A percentile compares a stretch with the other conserved stretches of the same genome.
Evolutionary conservation across 2,329 filamentous ascomycete genomes (phyloP).

Genomic region (Aspergillus cejpii): DNA sequence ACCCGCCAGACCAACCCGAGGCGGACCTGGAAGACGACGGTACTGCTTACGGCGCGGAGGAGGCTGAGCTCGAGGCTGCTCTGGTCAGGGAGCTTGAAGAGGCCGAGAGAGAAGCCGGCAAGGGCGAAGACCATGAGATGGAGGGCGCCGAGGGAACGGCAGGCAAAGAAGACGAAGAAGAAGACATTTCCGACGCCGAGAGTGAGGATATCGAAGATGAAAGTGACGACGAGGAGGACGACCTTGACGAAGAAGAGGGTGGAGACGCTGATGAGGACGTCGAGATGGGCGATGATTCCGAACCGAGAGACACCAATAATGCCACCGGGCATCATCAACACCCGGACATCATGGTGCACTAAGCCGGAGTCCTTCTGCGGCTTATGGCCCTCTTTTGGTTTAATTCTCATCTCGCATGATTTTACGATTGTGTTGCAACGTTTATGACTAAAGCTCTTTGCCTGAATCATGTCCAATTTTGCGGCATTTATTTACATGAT

Average conservation of each 20-base stretch:
- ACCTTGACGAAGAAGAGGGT: conserved; percentile 57
- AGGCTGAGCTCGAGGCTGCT: conserved; percentile 65
- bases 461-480: conserved; percentile 14
- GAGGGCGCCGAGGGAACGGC: conserved; percentile 57
- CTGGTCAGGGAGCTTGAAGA: conserved; percentile 49
- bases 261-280: conserved; percentile 54
- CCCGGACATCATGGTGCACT: conserved; percentile 45
- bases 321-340: conserved; percentile 31
- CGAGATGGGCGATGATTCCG: conserved; percentile 52
- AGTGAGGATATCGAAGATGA: conserved; percentile 75
- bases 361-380: conserved; percentile 9
- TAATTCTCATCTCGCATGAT: conserved; percentile 20
- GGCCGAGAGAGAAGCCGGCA: conserved; percentile 36
- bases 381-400: conserved; percentile 7
- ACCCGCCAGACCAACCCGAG: conserved; percentile 94
- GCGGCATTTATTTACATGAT: conserved; percentile 22
- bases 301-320: conserved; percentile 34
- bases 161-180: conserved; percentile 48
- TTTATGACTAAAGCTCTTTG: conserved; percentile 20
- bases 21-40: conserved; percentile 80
- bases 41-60: conserved; percentile 83
- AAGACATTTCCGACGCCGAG: conserved; percentile 66
- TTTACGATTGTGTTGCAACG: conserved; percentile 27
- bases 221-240: conserved; percentile 65
- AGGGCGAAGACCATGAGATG: conserved; percentile 65